Percentiles rank a stretch among this genome's conserved stretches.
Evolutionary conservation across 2,329 filamentous ascomycete genomes (phyloP).

Genomic region (Talaromyces islandicus): DNA sequence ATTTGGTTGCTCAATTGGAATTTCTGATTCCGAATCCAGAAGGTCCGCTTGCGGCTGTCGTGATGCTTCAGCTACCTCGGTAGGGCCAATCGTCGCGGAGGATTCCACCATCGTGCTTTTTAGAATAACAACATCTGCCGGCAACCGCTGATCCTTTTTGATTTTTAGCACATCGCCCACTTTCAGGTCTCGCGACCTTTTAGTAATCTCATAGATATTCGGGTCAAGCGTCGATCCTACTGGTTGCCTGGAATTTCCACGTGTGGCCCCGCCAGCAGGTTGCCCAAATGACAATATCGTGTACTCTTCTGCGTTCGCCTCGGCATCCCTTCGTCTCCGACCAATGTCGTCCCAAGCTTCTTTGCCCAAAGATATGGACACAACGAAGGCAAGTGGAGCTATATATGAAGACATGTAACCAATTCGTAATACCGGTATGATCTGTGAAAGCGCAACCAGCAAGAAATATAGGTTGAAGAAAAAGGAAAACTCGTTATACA

Average conservation of each 20-base stretch:
- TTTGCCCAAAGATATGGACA: constrained; percentile 88
- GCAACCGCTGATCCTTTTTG: constrained; percentile 84
- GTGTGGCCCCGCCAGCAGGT: constrained; percentile 13
- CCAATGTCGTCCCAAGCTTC: constrained; percentile 93
- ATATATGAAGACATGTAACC: constrained; percentile 94
- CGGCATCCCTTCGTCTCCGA: constrained; percentile 75
- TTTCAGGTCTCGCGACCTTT: constrained; percentile 80
- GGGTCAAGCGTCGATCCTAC: constrained; percentile 1
- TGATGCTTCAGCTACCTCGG: constrained; percentile 18
- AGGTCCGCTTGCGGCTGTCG: constrained; percentile 24
- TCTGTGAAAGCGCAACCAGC: constrained; percentile 87
- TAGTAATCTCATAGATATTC: constrained; percentile 60
- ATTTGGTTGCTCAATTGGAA: constrained; percentile 13
- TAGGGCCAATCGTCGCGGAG: constrained; percentile 12
- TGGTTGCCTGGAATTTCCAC: constrained; percentile 8
- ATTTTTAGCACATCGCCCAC: constrained; percentile 95
- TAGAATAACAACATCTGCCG: constrained; percentile 87
- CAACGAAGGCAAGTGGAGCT: constrained; percentile 83
- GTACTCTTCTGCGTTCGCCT: constrained; percentile 90
- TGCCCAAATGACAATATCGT: constrained; percentile 66
- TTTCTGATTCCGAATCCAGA: constrained; percentile 18
- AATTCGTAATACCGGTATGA: constrained; percentile 81
- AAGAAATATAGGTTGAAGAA: constrained; percentile 99
- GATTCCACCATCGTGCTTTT: constrained; percentile 67
- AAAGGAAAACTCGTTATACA: constrained; percentile 99